These are phyloP conservation scores for Dendrobium nobile DNA, from an alignment of 106 monocot species.

Conservation along the genomic window DNA sequence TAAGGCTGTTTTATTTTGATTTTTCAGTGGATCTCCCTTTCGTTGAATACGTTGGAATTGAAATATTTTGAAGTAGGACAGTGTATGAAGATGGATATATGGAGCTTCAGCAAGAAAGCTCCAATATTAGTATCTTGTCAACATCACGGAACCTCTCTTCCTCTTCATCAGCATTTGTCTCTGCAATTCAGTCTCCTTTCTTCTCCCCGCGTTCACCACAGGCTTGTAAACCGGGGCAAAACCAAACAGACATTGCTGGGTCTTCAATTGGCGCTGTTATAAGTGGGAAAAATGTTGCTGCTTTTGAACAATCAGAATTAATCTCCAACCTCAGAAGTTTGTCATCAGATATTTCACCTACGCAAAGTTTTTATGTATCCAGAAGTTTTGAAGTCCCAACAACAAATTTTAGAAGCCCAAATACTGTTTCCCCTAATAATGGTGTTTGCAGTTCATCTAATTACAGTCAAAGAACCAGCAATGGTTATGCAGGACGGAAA, in stretches of 20 bases:
- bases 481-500: conserved; percentile 11
- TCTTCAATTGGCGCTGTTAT: conserved; percentile 13
- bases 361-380: conserved; percentile 29
- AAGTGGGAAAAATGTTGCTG: conserved; percentile 14
- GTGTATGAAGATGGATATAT: conserved; percentile 80
- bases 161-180: conserved; percentile 92
- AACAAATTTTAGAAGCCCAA: conserved; percentile 10
- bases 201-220: conserved; percentile 75
- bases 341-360: conserved; percentile 31
- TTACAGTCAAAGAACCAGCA: conserved; percentile 27
- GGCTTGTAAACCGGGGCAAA: conserved; percentile 14
- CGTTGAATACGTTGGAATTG: conserved; percentile 26
- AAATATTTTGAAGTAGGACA: conserved; percentile 26
- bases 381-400: conserved; percentile 39
- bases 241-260: not conserved
- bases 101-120: conserved; percentile 96
- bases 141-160: conserved; percentile 69
- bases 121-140: conserved; percentile 50
- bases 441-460: conserved; percentile 38
- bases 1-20: not conserved
- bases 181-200: conserved; percentile 92
- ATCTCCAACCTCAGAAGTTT: conserved; percentile 16
- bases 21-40: not conserved
- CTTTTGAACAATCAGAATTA: conserved; percentile 15
- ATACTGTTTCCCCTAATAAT: conserved; percentile 21